Conservation (phyloP, 805 yeast species). For the Tetrapisispora arboricola region DNA sequence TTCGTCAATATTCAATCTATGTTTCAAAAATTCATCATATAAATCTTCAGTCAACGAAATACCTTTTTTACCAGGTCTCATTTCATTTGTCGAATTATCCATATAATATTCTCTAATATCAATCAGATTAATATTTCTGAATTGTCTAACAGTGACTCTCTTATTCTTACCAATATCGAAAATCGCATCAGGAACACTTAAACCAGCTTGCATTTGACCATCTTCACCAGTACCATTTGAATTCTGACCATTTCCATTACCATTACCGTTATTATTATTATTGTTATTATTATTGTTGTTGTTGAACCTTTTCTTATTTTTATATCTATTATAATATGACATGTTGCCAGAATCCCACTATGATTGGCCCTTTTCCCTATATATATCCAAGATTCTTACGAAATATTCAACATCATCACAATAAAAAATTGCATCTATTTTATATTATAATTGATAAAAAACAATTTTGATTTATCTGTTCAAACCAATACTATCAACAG, state of each 20-base stretch:
- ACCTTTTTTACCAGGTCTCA: conserved; percentile 72
- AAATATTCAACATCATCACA: too few species aligned
- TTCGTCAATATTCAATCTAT: conserved; percentile 29
- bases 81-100: conserved; percentile 44
- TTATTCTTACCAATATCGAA: conserved; percentile 49
- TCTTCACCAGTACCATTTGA: conserved; percentile 2
- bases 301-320: conserved; percentile 16
- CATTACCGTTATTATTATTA: conserved; percentile 1
- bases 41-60: conserved; percentile 30
- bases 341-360: conserved; percentile 3
- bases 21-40: conserved; percentile 28
- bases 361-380: too few species aligned
- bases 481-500: too few species aligned
- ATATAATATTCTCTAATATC: conserved; percentile 80
- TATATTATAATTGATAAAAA: too few species aligned
- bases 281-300: conserved; percentile 3
- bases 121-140: conserved; percentile 54
- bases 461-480: too few species aligned
- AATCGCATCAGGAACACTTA: conserved; percentile 22
- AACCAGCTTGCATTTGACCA: conserved; percentile 6
- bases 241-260: neutral
- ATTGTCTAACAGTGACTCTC: conserved; percentile 62
- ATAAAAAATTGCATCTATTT: too few species aligned
- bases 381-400: too few species aligned
- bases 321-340: conserved; percentile 27